Evolutionary conservation across 805 yeast species (phyloP), one percentile per base, ranked within the genome.

Genomic region (Lipomyces orientalis): DNA sequence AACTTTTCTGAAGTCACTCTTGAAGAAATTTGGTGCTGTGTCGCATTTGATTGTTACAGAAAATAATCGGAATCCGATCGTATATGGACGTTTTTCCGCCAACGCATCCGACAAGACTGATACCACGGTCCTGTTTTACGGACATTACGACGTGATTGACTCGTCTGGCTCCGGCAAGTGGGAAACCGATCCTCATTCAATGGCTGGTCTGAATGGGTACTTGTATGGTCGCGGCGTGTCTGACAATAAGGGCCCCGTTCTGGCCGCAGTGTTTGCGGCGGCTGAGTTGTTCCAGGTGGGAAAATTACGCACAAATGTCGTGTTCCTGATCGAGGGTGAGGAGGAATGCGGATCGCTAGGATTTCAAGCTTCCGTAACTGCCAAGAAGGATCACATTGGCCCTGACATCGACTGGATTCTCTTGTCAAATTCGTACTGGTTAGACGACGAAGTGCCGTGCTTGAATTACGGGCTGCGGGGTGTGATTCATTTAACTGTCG

Each of bases 271-370:
- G 1, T 93, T 87, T 78, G 91, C 97, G 0, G 97, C 90, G 22
- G 93, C 95, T 0, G 91, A 90, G 62, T 78, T 92, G 14, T 80
- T 80, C 63, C 84, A 84, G 35, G 78, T 80, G 10, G 79, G 82
- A 0, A 78, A 84, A 57, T 82, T 95, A 25, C 80, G 82, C 6
- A 83, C 88, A 58, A 97, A 94, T 76, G 88, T 94, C 2, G 87
- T 90, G 0, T 93, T 95, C 73, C 75, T 94, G 16, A 83, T 94
- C 60, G 99, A 94, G 79, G 99, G 99, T 57, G 97, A 93, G 77
- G 99, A 95, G 78, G 99, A 94, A 77, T 85, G 91, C 65, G 98
- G 98, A 0, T 91, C 97, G 0, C 85, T 85, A 73, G 97, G 98
- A 0, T 92, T 94, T 76, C 87, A 88, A 73, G 83, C 86, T 2